Percentiles rank a stretch among this genome's conserved stretches.
These are phyloP conservation scores for Plasmodiophora brassicae DNA, from an alignment of 208 protist species.

Conservation along the genomic window DNA sequence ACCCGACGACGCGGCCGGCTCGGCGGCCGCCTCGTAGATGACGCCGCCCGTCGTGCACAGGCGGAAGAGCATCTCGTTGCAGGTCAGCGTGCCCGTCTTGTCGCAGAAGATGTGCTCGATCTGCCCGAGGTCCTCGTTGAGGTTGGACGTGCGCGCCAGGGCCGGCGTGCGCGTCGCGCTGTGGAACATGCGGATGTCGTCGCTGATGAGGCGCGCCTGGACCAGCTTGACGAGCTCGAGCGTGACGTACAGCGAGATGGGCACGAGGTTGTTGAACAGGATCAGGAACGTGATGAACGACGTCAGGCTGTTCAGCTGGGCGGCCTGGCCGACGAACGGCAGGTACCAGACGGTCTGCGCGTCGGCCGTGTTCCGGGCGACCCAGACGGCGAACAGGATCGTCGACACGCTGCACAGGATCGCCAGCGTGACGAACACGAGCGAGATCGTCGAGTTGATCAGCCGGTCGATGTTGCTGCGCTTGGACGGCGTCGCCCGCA, in stretches of 20 bases:
- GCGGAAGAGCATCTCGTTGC: constrained; percentile 52
- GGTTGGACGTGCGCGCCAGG: constrained; percentile 40
- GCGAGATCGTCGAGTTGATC: background rate
- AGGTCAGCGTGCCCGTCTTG: constrained; percentile 71
- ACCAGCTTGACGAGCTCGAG: constrained; percentile 46
- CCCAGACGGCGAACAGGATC: background rate
- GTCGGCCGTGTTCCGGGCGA: background rate
- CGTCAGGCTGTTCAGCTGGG: background rate
- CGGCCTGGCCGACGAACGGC: background rate
- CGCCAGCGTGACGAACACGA: background rate
- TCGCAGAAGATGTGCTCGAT: constrained; percentile 67
- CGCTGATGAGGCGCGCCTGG: constrained; percentile 48
- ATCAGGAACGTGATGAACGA: constrained; percentile 34
- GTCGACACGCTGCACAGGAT: background rate
- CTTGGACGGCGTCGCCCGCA: constrained; percentile 60
- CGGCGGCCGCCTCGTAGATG: background rate
- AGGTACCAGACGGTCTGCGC: background rate
- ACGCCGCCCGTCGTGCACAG: background rate
- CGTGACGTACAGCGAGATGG: constrained; percentile 52
- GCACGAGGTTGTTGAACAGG: constrained; percentile 45
- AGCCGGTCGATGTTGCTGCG: constrained; percentile 23
- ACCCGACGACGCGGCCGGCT: too few species aligned
- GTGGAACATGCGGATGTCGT: constrained; percentile 51
- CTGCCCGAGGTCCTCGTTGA: constrained; percentile 62
- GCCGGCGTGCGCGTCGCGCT: background rate